Evolutionary conservation across 108 stramenopile species (phyloP).

Genomic region (Mayamaea pseudoterrestris): DNA sequence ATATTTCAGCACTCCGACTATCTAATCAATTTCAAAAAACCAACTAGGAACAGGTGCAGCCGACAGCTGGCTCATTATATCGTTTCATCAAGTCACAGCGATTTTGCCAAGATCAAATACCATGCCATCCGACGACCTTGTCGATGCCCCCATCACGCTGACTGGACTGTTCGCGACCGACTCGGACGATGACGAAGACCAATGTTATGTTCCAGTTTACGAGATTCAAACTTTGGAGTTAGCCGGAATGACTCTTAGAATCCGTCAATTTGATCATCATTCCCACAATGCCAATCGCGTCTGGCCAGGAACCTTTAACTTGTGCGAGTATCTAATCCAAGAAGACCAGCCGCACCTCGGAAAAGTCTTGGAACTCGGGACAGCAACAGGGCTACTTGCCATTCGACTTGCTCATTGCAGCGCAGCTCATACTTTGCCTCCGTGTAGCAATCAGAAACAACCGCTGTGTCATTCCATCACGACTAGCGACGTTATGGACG

Average conservation of each 20-base stretch:
- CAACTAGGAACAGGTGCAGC: too few relatives aligned
- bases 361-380: slow-evolving; percentile 13
- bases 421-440: background rate
- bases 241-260: background rate
- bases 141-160: slow-evolving; percentile 3
- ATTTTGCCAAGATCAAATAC: background rate
- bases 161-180: slow-evolving; percentile 3
- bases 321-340: slow-evolving; percentile 13
- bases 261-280: slow-evolving; percentile 21
- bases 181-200: background rate
- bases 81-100: too few relatives aligned
- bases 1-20: too few relatives aligned
- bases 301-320: slow-evolving; percentile 24
- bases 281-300: slow-evolving; percentile 27
- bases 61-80: too few relatives aligned
- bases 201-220: background rate
- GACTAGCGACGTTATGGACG: slow-evolving; percentile 13
- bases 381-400: slow-evolving; percentile 14
- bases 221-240: slow-evolving; percentile 8
- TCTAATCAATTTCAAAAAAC: too few relatives aligned
- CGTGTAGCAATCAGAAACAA: too few relatives aligned
- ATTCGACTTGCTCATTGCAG: background rate
- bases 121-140: background rate
- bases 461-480: slow-evolving; percentile 5
- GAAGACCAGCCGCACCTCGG: background rate